Percentiles rank a stretch among this genome's conserved stretches.
phyloP scores from a whole-genome alignment of 306 rosid genomes.

The Casuarina glauca region DNA sequence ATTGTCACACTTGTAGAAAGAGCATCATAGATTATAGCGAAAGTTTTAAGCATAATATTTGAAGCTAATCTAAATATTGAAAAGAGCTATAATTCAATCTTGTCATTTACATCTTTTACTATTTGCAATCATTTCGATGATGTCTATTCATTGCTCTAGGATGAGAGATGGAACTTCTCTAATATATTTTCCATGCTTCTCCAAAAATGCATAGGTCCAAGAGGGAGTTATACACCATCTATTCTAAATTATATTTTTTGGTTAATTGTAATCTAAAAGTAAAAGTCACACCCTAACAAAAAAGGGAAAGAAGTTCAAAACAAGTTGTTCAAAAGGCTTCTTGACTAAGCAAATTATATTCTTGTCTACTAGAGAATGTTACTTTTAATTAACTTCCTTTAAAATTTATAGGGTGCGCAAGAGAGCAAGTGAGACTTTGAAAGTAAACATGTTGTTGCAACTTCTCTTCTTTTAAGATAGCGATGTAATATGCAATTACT shows the following conservation, averaged over 20 bases:
- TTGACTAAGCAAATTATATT: constrained; percentile 36
- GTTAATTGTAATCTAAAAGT: constrained; percentile 55
- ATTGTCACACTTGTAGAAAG: constrained; percentile 68
- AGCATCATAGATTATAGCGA: constrained; percentile 41
- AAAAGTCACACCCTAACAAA: constrained; percentile 43
- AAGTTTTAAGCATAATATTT: constrained; percentile 48
- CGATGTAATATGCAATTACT: too few relatives aligned
- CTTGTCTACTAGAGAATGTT: too few relatives aligned
- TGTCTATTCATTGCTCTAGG: constrained; percentile 53
- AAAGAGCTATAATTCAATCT: constrained; percentile 41
- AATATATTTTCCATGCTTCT: constrained; percentile 58
- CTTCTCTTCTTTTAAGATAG: too few relatives aligned
- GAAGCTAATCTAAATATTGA: constrained; percentile 61
- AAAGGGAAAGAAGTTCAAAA: constrained; percentile 33
- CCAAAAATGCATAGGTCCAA: constrained; percentile 80
- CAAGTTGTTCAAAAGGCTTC: constrained; percentile 63
- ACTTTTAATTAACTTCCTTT: too few relatives aligned
- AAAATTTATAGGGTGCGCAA: too few relatives aligned
- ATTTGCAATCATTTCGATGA: constrained; percentile 72
- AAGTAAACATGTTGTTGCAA: too few relatives aligned
- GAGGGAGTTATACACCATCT: constrained; percentile 76
- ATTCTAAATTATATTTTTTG: constrained; percentile 71
- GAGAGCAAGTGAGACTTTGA: too few relatives aligned
- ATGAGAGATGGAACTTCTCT: constrained; percentile 43
- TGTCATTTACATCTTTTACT: constrained; percentile 65